phyloP scores from a whole-genome alignment of 177 flowering plant genomes.

The Vitis hybrid region DNA sequence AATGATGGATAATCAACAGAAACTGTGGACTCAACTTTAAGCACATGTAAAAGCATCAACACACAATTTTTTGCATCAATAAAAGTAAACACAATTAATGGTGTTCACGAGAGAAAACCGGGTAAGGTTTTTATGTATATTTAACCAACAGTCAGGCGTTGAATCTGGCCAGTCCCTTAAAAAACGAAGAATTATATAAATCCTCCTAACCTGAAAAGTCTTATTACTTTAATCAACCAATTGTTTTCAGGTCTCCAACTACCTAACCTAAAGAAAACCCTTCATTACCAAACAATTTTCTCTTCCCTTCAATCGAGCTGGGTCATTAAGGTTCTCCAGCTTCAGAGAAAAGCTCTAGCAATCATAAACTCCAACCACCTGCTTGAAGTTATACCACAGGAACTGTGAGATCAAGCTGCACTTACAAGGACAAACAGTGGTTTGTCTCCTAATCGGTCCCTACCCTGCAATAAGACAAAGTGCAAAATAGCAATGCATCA shows the following conservation, averaged over 20 bases:
- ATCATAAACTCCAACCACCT: not conserved
- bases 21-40: not conserved
- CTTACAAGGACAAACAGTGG: constrained; percentile 75
- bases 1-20: not conserved
- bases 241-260: not conserved
- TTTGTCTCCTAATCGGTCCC: constrained; percentile 63
- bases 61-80: not conserved
- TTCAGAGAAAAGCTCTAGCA: not conserved
- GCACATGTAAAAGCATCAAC: not conserved
- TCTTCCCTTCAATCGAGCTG: not conserved
- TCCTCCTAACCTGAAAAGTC: not conserved
- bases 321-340: not conserved
- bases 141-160: not conserved
- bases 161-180: not conserved
- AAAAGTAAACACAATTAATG: not conserved
- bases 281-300: not conserved
- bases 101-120: not conserved
- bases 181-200: not conserved
- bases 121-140: not conserved
- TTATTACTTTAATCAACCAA: not conserved
- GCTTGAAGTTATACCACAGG: not conserved
- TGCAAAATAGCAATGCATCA: not conserved
- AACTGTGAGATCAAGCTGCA: constrained; percentile 19
- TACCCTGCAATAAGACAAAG: constrained; percentile 50
- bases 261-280: not conserved